phyloP scores from a whole-genome alignment of 495 filamentous ascomycete genomes.

The Penicillium parvum region DNA sequence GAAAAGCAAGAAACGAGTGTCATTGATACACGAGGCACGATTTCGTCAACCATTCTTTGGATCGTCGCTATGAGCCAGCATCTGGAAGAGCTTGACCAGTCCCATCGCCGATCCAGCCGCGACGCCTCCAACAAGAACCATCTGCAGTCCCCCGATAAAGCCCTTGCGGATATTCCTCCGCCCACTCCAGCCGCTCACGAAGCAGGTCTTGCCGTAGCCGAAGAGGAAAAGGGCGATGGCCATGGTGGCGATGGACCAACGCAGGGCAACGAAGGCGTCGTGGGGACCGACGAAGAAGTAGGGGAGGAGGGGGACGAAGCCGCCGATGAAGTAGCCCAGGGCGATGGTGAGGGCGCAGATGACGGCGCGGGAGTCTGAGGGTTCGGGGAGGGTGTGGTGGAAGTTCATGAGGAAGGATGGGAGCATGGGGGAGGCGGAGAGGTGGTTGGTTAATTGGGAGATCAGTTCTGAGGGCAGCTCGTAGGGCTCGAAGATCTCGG shows the following conservation, averaged over 20 bases:
- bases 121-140: constrained; percentile 62
- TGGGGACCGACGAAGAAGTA: constrained; percentile 63
- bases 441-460: constrained; percentile 41
- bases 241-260: constrained; percentile 67
- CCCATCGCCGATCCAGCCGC: constrained; percentile 64
- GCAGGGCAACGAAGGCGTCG: constrained; percentile 56
- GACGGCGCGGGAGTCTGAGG: constrained; percentile 48
- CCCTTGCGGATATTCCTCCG: constrained; percentile 38
- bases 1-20: neutral
- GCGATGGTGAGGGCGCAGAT: constrained; percentile 64
- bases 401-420: constrained; percentile 56
- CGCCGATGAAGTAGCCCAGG: constrained; percentile 69
- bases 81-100: constrained; percentile 54
- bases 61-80: constrained; percentile 26
- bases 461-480: constrained; percentile 46
- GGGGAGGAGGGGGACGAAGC: constrained; percentile 67
- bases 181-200: constrained; percentile 37
- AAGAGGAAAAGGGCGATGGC: constrained; percentile 66
- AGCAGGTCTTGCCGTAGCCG: constrained; percentile 67
- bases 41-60: constrained; percentile 16
- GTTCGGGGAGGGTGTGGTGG: constrained; percentile 50
- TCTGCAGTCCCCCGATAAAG: constrained; percentile 51
- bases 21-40: neutral
- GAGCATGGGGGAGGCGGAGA: constrained; percentile 46
- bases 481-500: constrained; percentile 52